phyloP scores from a whole-genome alignment of 164 flowering plant genomes.

The Annona cherimola region DNA sequence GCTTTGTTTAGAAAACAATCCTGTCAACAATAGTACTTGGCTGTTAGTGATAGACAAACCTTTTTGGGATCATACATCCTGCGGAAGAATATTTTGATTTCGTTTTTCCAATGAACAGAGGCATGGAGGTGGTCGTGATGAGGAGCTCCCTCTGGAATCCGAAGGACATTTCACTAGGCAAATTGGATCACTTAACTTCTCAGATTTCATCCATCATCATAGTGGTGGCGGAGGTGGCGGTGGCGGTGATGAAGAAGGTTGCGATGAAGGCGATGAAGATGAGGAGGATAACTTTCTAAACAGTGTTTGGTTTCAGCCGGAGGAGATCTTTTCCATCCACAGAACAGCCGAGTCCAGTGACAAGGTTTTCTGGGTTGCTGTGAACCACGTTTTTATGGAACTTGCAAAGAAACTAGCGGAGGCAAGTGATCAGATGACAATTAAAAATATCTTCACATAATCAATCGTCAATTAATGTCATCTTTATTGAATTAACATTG shows the following conservation, averaged over 20 bases:
- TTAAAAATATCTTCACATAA: no score
- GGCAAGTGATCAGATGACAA: neutral
- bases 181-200: slow-evolving; percentile 45
- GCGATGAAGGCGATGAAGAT: neutral
- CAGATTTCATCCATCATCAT: slow-evolving; percentile 32
- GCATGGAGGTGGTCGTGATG: slow-evolving; percentile 53
- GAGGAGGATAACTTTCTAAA: slow-evolving; percentile 41
- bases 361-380: slow-evolving; percentile 70
- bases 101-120: slow-evolving; percentile 29
- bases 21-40: no score
- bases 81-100: neutral
- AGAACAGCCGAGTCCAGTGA: slow-evolving; percentile 61
- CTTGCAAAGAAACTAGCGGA: slow-evolving; percentile 23
- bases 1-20: no score
- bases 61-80: neutral
- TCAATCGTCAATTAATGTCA: no score
- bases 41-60: no score
- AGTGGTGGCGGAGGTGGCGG: no score
- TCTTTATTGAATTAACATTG: neutral
- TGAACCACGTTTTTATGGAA: slow-evolving; percentile 18
- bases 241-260: no score
- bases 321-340: slow-evolving; percentile 54
- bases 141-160: slow-evolving; percentile 47
- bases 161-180: slow-evolving; percentile 60
- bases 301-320: slow-evolving; percentile 73